Base-by-base conservation (phyloP, 352 stramenopile species). In the Pythium volutum region DNA sequence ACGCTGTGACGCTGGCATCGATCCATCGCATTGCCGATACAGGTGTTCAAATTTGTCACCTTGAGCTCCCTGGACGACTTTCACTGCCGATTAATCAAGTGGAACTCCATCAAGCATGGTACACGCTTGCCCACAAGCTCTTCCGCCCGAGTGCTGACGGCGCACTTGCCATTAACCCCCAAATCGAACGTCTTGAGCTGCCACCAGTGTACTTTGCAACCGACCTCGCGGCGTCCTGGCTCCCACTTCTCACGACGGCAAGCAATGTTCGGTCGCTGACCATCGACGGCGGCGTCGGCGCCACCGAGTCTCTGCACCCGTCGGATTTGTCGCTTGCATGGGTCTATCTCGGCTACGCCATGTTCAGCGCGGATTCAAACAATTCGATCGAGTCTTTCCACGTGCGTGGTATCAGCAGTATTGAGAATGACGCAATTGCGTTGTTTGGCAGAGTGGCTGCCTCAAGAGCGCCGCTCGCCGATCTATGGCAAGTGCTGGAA, bases 171-270 rank as follows among this genome's bases (percentile, higher is more conserved):
- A n/a, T n/a, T n/a, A n/a, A n/a, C n/a, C n/a, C n/a, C 15, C 43
- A 55, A 22, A 42, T 62, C 18, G 31, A 55, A n/a, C 45, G 55
- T 20, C 33, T 62, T 16, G 55, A 62, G 26, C 38, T 62, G 8
- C 46, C 55, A 6, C 23, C 51, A 25, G 51, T 46, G n/a, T 57
- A 48, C 51, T 47, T 48, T 9, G 18, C 23, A 12, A 34, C 51
- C 1, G 16, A 41, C 15, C 38, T 57, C 23, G 51, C 51, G 2
- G 34, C 16, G 4, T 23, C 51, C 2, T 57, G 31, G 51, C 22
- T 57, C 2, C 34, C 25, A 3, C 10, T 29, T 16, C 36, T 57
- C 3, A 7, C 22, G 10, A 57, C 3, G 1, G 38, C 51, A 11
- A 48, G 18, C 2, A 57, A 48, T 11, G 34, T 57, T 16, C 51